These are phyloP conservation scores for Vitis riparia DNA, from an alignment of 164 flowering plant genomes.

Conservation along the genomic window DNA sequence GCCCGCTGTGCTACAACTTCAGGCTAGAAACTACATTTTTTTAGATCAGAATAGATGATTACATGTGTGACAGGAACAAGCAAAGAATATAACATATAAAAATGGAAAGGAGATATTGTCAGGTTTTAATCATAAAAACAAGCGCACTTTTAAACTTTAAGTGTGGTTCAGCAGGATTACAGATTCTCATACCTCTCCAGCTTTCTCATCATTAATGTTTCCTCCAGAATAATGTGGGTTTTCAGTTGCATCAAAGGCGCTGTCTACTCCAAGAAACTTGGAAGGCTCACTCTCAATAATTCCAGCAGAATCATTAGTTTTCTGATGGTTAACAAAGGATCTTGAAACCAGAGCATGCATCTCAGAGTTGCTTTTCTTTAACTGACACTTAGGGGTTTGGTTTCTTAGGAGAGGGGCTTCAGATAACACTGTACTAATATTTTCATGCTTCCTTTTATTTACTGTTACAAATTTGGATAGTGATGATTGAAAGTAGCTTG, in stretches of 20 bases:
- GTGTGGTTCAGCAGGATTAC: neutral
- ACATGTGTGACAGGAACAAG: no score
- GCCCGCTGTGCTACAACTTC: no score
- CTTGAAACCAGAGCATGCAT: conserved; percentile 23
- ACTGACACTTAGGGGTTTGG: conserved; percentile 29
- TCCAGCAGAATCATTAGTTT: conserved; percentile 31
- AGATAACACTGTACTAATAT: conserved; percentile 44
- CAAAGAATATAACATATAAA: neutral
- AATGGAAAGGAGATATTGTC: neutral
- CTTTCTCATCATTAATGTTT: conserved; percentile 16
- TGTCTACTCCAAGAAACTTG: conserved; percentile 20
- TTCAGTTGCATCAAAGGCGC: conserved; percentile 18
- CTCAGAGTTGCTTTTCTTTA: conserved; percentile 28
- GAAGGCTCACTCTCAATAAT: conserved; percentile 26
- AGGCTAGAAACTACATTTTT: no score
- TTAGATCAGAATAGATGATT: no score
- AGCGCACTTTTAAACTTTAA: no score
- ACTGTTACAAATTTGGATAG: conserved; percentile 63
- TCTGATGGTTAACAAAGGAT: conserved; percentile 14
- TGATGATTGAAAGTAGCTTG: conserved; percentile 56
- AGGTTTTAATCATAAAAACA: conserved; percentile 1
- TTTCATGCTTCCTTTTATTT: conserved; percentile 76
- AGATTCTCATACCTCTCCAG: conserved; percentile 36
- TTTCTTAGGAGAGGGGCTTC: conserved; percentile 84
- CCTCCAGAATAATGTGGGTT: conserved; percentile 20